Evolutionary conservation across 371 early-diverging fungal species (phyloP).

Genomic region (Actinomucor elegans): DNA sequence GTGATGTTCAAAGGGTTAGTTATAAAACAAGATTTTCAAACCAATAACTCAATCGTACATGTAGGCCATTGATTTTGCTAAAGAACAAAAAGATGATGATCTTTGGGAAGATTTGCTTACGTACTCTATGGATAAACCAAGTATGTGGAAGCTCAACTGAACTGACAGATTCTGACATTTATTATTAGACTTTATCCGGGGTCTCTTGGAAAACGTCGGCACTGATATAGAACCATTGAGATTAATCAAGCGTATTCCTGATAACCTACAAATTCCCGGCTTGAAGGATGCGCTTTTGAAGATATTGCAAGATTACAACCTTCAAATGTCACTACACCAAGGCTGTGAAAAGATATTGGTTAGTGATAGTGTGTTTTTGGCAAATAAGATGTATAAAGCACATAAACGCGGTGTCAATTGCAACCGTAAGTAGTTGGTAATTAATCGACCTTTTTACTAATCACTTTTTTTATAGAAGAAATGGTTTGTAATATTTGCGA

Average conservation of each 20-base stretch:
- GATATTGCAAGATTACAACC: constrained; percentile 85
- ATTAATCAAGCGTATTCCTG: constrained; percentile 79
- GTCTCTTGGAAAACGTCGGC: constrained; percentile 86
- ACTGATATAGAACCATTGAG: constrained; percentile 82
- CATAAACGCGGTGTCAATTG: constrained; percentile 72
- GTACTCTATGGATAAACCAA: constrained; percentile 86
- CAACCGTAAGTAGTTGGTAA: constrained; percentile 31
- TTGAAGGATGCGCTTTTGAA: constrained; percentile 79
- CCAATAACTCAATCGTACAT: too few relatives aligned
- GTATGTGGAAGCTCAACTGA: constrained; percentile 37
- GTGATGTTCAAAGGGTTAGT: constrained; percentile 81
- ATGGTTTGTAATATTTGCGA: constrained; percentile 67
- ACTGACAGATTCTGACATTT: not conserved
- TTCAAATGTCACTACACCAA: constrained; percentile 84
- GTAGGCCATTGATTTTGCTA: constrained; percentile 96
- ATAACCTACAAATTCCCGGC: constrained; percentile 77
- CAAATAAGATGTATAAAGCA: constrained; percentile 68
- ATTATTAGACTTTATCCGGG: constrained; percentile 78
- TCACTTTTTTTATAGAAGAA: constrained; percentile 38
- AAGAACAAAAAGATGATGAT: constrained; percentile 93
- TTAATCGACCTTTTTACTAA: not conserved
- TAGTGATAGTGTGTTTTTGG: constrained; percentile 79
- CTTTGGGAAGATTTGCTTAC: constrained; percentile 93
- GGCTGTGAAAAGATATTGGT: constrained; percentile 87
- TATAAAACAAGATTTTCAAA: too few relatives aligned